Evolutionary conservation across 1,139 yeast genomes (phyloP).

Genomic region (Zygosaccharomyces pseudobailii): DNA sequence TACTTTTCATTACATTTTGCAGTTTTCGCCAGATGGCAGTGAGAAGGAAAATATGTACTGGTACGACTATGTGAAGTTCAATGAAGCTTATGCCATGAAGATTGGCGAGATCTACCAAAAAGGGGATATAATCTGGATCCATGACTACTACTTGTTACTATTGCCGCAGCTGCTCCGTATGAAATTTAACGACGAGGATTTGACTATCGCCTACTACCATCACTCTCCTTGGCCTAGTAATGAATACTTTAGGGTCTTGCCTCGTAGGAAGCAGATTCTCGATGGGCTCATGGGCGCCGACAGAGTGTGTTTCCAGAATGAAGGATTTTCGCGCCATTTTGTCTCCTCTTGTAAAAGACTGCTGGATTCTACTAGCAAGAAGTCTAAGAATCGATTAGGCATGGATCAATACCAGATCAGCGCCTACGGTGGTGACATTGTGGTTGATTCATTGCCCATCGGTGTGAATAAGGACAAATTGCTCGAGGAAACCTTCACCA

Average conservation of each 20-base stretch:
- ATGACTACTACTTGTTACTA: conserved; percentile 81
- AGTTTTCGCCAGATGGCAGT: conserved; percentile 59
- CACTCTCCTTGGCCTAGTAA: conserved; percentile 94
- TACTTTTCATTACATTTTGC: conserved; percentile 85
- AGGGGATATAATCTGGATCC: conserved; percentile 94
- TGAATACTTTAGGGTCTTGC: conserved; percentile 87
- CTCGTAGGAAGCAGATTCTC: conserved; percentile 73
- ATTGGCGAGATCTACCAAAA: conserved; percentile 69
- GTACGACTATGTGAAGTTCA: conserved; percentile 85
- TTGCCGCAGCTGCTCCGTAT: conserved; percentile 83
- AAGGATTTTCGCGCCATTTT: conserved; percentile 84
- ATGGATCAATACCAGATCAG: conserved; percentile 41
- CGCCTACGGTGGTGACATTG: conserved; percentile 72
- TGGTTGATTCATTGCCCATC: conserved; percentile 73
- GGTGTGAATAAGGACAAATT: conserved; percentile 74
- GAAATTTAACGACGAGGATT: conserved; percentile 65
- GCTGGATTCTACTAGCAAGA: conserved; percentile 57
- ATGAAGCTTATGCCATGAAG: conserved; percentile 82
- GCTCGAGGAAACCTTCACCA: conserved; percentile 51
- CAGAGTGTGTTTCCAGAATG: conserved; percentile 79
- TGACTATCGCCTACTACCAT: conserved; percentile 71
- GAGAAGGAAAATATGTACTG: conserved; percentile 73
- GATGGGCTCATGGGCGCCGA: conserved; percentile 93
- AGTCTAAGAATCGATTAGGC: conserved; percentile 23
- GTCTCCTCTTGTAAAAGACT: conserved; percentile 83